phyloP scores from a whole-genome alignment of 345 rosid species.

The Clarkia xantiana region DNA sequence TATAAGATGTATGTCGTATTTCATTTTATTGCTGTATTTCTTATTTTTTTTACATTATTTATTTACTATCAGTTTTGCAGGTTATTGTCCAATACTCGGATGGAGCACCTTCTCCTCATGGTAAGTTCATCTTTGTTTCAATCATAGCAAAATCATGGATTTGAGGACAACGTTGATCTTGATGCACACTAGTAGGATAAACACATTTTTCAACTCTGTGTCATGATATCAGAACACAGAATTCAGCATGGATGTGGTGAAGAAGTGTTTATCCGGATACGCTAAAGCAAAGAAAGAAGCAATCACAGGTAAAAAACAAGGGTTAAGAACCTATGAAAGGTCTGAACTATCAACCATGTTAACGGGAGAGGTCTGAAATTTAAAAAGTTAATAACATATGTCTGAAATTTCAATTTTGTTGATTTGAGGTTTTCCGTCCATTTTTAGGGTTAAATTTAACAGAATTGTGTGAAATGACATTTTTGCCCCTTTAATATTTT shows the following conservation, averaged over 20 bases:
- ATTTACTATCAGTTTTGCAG: conserved; percentile 17
- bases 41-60: not conserved
- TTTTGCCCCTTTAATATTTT: too few relatives aligned
- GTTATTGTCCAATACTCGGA: conserved; percentile 32
- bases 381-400: too few relatives aligned
- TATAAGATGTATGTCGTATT: conserved; percentile 32
- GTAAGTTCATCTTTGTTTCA: conserved; percentile 19
- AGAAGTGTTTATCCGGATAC: conserved; percentile 42
- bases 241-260: conserved; percentile 32
- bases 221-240: conserved; percentile 30
- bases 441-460: too few relatives aligned
- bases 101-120: conserved; percentile 55
- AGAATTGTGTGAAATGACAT: too few relatives aligned
- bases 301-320: conserved; percentile 44
- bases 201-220: not conserved
- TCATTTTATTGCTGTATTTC: not conserved
- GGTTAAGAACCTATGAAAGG: too few relatives aligned
- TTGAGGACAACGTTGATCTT: not conserved
- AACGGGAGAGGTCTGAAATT: too few relatives aligned
- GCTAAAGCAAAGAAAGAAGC: conserved; percentile 57
- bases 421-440: too few relatives aligned
- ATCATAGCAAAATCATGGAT: not conserved
- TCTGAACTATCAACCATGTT: too few relatives aligned
- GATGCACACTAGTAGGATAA: too few relatives aligned
- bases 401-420: too few relatives aligned